Base-by-base conservation (phyloP, 805 yeast genomes). In the Starmerella geochares region DNA sequence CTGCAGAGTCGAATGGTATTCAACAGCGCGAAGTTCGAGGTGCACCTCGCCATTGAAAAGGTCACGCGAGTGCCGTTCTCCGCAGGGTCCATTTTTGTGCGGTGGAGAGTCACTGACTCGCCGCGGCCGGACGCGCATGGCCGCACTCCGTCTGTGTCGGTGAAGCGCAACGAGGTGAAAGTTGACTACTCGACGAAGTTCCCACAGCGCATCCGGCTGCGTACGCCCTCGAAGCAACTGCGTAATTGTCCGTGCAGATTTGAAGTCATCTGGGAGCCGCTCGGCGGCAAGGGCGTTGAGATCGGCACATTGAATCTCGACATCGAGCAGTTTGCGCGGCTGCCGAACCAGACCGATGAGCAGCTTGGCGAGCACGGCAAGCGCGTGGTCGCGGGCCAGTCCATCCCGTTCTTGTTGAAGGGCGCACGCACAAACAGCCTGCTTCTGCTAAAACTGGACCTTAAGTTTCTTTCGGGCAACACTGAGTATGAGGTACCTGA, bases 51-150 rank as follows among this genome's bases (percentile, higher is more conserved):
- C 16, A 73, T 87, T 43, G 74, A 76, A 49, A 94, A 85, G 55
- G 68, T 90, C 42, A 74, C 81, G n/a, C 88, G 88, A 60, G 76
- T 90, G 25, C 97, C 97, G 1, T 87, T 84, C 56, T 71, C 81
- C 1, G 69, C 79, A 2, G 94, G 94, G 0, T 62, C 69, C 32
- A 79, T 90, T 57, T 79, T 65, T 54, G 76, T 86, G 17, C 78
- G 80, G 51, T 75, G 88, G 75, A 71, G 69, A 39, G 67, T 84
- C 9, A 71, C 72, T 48, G 86, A 82, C 54, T 68, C 76, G 3
- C 43, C 69, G 47, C 57, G 67, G 38, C 66, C 69, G n/a, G 70
- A 70, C n/a, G 57, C 72, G 4, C 64, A 71, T 46, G 78, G 78
- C 4, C 51, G 63, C 4, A 78, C 86, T 0, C 66, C 66, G 1